Base-by-base conservation (phyloP, 257 asterid genomes). In the Oldenlandia corymbosa region DNA sequence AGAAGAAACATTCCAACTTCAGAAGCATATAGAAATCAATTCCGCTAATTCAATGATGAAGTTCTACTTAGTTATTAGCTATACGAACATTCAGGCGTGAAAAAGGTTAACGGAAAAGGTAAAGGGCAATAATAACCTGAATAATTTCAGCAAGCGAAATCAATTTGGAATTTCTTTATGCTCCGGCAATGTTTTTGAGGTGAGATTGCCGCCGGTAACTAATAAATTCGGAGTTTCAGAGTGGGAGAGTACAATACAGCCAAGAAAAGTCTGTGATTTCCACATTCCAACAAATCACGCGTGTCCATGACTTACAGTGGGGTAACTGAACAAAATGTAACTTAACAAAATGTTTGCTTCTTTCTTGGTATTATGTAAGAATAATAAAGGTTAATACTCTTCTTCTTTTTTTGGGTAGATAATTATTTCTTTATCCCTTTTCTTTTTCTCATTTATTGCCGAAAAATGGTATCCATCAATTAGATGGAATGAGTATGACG, bases 131-230 rank as follows among this genome's bases (percentile, higher is more conserved):
- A 18, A 14, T 31, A 26, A 51, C 63, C 69, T 41, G 46, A 43
- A 52, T 9, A 9, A 34, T 34, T 27, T 59, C 60, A 48, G 66
- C n/a, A 49, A 27, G 46, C 28, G 55, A 71, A 67, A 53, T 13
- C 17, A 23, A 1, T 42, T 20, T 14, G 46, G 3, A 42, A 13
- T 53, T 67, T 62, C 9, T 66, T 69, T 73, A 43, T 24, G 43
- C 65, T 54, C 67, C 70, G 74, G 74, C 72, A 71, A 69, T 60
- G 24, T 8, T 42, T 64, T 14, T 39, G 39, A 49, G 16, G 56
- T 30, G 30, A 55, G 65, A 41, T 58, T 30, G 46, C 54, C 60
- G 32, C 54, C 65, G 32, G 79, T 28, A 55, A 26, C 48, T 57
- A n/a, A 17, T 9, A 13, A 55, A 59, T 34, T 28, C 41, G 60